Evolutionary conservation across 768 basidiomycete species (phyloP).

Genomic region (Thelephora ganbajun): DNA sequence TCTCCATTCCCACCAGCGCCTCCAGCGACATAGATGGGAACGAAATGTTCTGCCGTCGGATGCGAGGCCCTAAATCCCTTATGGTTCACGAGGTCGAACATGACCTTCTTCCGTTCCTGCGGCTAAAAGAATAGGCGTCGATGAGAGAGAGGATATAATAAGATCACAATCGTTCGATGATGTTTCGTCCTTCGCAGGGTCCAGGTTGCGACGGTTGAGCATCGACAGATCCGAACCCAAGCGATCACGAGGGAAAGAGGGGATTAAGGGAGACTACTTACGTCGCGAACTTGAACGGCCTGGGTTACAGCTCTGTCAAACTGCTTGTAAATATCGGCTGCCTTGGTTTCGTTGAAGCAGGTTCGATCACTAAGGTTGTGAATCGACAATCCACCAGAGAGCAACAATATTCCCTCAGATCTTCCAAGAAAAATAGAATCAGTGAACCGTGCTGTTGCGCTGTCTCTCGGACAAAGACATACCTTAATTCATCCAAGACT

Average conservation of each 20-base stretch:
- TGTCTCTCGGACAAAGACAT: conserved; percentile 9
- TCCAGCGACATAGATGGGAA: conserved; percentile 65
- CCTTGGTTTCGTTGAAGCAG: conserved; percentile 35
- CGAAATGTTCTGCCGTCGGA: conserved; percentile 70
- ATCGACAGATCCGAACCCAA: not conserved
- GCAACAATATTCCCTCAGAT: conserved; percentile 48
- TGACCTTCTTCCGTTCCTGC: conserved; percentile 35
- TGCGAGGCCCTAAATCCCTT: conserved; percentile 52
- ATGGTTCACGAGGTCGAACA: conserved; percentile 43
- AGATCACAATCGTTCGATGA: too few relatives aligned
- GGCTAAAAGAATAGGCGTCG: conserved; percentile 20
- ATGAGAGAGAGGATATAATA: not conserved
- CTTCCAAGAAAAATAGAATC: conserved; percentile 18
- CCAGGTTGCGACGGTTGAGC: conserved; percentile 3
- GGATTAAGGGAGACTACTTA: conserved; percentile 17
- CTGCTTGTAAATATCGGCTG: conserved; percentile 31
- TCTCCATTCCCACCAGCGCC: conserved; percentile 53
- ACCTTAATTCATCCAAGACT: conserved; percentile 47
- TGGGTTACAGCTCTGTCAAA: conserved; percentile 48
- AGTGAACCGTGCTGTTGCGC: not conserved
- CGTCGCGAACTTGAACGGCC: conserved; percentile 36
- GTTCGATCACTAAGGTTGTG: conserved; percentile 50
- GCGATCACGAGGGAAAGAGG: not conserved
- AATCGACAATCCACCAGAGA: conserved; percentile 57
- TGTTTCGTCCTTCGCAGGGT: not conserved